These are phyloP conservation scores for Liriodendron chinense DNA, from an alignment of 164 flowering plant genomes.

Conservation along the genomic window DNA sequence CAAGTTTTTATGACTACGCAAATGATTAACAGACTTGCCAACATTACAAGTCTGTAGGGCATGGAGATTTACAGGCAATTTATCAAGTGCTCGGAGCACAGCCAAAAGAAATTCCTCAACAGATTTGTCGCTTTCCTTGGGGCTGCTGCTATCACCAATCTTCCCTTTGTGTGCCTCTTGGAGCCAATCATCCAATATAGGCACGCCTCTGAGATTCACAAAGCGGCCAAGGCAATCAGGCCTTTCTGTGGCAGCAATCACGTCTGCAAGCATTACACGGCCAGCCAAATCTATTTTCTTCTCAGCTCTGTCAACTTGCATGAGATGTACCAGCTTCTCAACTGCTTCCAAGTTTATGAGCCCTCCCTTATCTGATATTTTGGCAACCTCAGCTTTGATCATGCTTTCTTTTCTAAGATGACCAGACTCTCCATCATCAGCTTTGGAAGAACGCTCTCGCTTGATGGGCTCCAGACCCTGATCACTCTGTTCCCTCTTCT, in stretches of 20 bases:
- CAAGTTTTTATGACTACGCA: conserved; percentile 51
- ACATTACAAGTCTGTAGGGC: conserved; percentile 76
- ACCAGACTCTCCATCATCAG: conserved; percentile 64
- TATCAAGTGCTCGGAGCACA: conserved; percentile 87
- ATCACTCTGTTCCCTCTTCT: conserved; percentile 75
- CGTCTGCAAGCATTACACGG: conserved; percentile 66
- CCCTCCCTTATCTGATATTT: conserved; percentile 65
- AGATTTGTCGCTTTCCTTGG: conserved; percentile 62
- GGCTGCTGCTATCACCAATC: conserved; percentile 51
- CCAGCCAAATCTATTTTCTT: conserved; percentile 62
- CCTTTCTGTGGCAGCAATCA: conserved; percentile 72
- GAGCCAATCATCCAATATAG: conserved; percentile 90
- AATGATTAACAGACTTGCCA: conserved; percentile 87
- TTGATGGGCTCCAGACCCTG: conserved; percentile 63
- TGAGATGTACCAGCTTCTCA: conserved; percentile 71
- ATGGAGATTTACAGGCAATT: conserved; percentile 81
- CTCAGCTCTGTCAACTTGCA: conserved; percentile 58
- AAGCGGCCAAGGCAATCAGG: conserved; percentile 73
- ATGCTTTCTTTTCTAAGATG: conserved; percentile 39
- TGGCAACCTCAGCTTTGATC: conserved; percentile 65
- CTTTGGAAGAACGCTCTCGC: conserved; percentile 52
- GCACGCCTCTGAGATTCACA: conserved; percentile 75
- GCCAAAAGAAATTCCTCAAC: conserved; percentile 81
- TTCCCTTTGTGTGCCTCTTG: conserved; percentile 88
- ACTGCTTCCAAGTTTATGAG: conserved; percentile 69